Conservation (phyloP, 2,329 filamentous ascomycete genomes). For the Stachybotrys echinatus region DNA sequence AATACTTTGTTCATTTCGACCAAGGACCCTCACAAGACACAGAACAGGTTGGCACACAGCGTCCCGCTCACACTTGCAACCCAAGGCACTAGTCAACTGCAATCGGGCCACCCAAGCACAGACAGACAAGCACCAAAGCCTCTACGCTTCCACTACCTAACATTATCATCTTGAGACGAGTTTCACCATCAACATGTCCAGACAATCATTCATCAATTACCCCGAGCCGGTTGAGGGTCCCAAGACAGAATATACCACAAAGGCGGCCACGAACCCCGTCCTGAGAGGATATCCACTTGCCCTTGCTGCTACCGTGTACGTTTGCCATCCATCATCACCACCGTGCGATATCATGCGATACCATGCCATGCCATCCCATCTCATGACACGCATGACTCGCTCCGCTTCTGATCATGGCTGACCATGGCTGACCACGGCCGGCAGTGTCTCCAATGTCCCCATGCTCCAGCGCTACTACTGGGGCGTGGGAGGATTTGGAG, state of each 20-base stretch:
- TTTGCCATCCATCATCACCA: no score
- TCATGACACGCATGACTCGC: no score
- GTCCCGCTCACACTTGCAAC: no score
- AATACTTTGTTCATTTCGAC: no score
- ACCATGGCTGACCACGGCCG: neutral
- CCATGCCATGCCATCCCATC: no score
- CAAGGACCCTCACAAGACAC: no score
- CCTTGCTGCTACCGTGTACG: constrained; percentile 57
- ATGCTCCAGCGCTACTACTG: constrained; percentile 63
- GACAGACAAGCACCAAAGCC: no score
- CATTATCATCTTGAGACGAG: neutral
- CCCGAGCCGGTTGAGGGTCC: constrained; percentile 30
- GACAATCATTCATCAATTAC: constrained; percentile 35
- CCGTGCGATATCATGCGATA: no score
- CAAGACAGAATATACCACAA: constrained; percentile 26
- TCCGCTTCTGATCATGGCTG: no score
- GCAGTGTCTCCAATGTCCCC: constrained; percentile 55
- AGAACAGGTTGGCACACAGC: no score
- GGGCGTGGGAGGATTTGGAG: constrained; percentile 58
- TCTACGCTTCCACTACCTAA: neutral
- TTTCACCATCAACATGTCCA: constrained; percentile 14
- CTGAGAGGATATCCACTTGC: constrained; percentile 61
- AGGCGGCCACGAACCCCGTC: constrained; percentile 58
- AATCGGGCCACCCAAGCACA: no score
- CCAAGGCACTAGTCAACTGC: no score